These are phyloP conservation scores for Aureobasidium sp. DNA, from an alignment of 2,329 filamentous ascomycete genomes.

Conservation along the genomic window DNA sequence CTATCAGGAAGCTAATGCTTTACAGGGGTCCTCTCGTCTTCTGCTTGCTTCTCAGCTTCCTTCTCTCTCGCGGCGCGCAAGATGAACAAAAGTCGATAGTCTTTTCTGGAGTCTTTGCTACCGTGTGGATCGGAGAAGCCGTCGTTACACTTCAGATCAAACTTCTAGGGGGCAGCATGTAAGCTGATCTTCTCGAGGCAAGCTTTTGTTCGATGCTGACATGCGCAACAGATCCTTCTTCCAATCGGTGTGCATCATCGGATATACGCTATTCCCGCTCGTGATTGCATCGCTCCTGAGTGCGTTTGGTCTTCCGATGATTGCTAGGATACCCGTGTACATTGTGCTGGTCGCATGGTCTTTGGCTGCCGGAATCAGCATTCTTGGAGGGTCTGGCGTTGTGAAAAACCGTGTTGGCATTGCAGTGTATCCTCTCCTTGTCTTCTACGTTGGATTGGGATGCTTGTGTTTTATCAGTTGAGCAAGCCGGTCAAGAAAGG, in stretches of 20 bases:
- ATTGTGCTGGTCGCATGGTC: slow-evolving; percentile 85
- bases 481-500: slow-evolving; percentile 13
- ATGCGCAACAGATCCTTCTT: slow-evolving; percentile 71
- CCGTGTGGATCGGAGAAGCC: slow-evolving; percentile 94
- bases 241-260: slow-evolving; percentile 95
- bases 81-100: slow-evolving; percentile 77
- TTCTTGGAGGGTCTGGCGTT: slow-evolving; percentile 89
- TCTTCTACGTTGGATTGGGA: slow-evolving; percentile 89
- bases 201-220: slow-evolving; percentile 24
- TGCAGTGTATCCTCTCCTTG: slow-evolving; percentile 88
- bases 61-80: slow-evolving; percentile 76
- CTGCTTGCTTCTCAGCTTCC: slow-evolving; percentile 77
- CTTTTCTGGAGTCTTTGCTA: slow-evolving; percentile 92
- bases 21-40: slow-evolving; percentile 86
- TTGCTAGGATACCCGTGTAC: slow-evolving; percentile 85
- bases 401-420: slow-evolving; percentile 90
- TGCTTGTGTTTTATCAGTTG: slow-evolving; percentile 97
- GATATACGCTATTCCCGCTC: slow-evolving; percentile 94
- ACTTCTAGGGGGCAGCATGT: slow-evolving; percentile 94
- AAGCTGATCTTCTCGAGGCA: slow-evolving; percentile 37
- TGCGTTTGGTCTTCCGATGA: slow-evolving; percentile 68
- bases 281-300: slow-evolving; percentile 89
- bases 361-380: slow-evolving; percentile 89
- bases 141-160: slow-evolving; percentile 98
- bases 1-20: slow-evolving; percentile 20